Percentiles rank a stretch among this genome's conserved stretches.
Evolutionary conservation across 305 asterid species (phyloP).

Genomic region (Stenogyne calaminthoides): DNA sequence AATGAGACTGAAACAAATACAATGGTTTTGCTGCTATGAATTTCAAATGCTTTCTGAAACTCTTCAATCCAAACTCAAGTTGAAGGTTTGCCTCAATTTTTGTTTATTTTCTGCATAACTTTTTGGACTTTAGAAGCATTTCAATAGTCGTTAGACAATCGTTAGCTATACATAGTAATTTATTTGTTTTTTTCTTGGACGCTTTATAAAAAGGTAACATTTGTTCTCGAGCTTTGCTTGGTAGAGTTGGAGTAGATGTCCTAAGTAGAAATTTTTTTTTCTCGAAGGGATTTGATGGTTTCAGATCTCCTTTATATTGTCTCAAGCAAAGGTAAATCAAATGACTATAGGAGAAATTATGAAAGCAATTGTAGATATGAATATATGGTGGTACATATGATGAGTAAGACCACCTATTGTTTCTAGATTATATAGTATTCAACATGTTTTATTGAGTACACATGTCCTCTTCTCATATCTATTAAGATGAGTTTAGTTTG

Average conservation of each 20-base stretch:
- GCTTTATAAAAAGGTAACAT: not conserved
- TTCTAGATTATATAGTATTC: not conserved
- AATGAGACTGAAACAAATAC: too few species aligned
- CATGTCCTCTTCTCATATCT: not conserved
- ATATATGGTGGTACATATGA: not conserved
- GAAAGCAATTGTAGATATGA: not conserved
- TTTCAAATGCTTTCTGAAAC: too few species aligned
- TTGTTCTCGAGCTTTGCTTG: not conserved
- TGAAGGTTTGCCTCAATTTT: too few species aligned
- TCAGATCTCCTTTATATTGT: not conserved
- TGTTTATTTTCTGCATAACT: too few species aligned
- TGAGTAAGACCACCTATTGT: not conserved
- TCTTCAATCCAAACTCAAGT: too few species aligned
- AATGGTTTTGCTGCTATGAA: too few species aligned
- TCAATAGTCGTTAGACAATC: too few species aligned
- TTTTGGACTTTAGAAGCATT: too few species aligned
- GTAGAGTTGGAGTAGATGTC: not conserved
- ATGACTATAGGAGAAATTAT: not conserved
- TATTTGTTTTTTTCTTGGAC: not conserved
- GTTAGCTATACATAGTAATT: too few species aligned
- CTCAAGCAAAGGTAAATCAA: not conserved
- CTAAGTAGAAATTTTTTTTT: too few species aligned
- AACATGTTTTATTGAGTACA: not conserved
- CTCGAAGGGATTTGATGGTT: conserved; percentile 1
- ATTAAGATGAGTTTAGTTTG: not conserved